Base-by-base conservation (phyloP, 345 rosid species). In the Populus nigra region DNA sequence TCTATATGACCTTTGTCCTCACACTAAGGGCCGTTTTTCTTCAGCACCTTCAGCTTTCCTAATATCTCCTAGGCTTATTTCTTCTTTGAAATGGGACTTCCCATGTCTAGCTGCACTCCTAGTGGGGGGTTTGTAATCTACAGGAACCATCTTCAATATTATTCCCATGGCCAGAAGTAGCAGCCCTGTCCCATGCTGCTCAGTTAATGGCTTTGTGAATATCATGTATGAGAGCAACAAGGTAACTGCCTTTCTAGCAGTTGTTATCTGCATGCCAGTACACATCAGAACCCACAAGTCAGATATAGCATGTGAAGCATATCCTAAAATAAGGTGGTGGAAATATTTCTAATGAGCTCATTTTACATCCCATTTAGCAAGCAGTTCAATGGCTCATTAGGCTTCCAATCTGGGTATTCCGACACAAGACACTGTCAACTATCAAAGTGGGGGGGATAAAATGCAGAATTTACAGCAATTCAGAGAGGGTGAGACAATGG, bases 171-270 rank as follows among this genome's bases (percentile, higher is more conserved):
- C 63, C 73, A 91, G 90, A 18, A 93, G 93, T 79, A 93, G 83
- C 80, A 93, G 87, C 57, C 98, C 98, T 1, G 91, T 73, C 35
- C 90, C 93, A 31, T 93, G 98, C 73, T 91, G 96, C 82, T 89
- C 98, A 0, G 96, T 90, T 72, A 93, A 79, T 12, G 98, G 98
- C 87, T 93, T 93, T n/a, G 98, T 90, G 77, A 93, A 93, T 85
- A 93, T 88, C 90, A 89, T 74, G 82, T 90, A 93, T 9, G 94
- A 93, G 18, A 93, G 86, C 82, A 90, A 76, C 80, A 93, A 76
- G 49, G 94, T 90, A 4, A 91, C 92, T 9, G 91, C 96, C 77
- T 91, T 91, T 82, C 98, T 88, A 33, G 98, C 98, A 8, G 94
- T 93, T 63, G 98, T 91, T 83, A 91, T 87, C 96, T 93, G 84